Conservation (phyloP, 257 asterid genomes). For the Paraleonurus japonicus region DNA sequence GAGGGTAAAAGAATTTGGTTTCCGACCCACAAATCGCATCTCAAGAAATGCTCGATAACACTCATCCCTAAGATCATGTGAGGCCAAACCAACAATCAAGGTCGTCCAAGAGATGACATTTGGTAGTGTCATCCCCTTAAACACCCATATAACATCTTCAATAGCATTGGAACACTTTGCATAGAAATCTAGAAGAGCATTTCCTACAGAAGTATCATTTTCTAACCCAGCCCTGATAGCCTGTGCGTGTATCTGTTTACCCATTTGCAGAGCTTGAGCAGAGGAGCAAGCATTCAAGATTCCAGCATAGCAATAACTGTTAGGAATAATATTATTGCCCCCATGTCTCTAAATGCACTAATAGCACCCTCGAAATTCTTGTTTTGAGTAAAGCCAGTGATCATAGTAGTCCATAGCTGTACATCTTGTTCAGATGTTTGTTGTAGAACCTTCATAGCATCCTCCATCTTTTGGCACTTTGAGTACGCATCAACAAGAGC, state of each 20-base stretch:
- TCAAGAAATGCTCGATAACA: conserved; percentile 32
- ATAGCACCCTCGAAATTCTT: conserved; percentile 14
- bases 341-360: conserved; percentile 27
- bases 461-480: conserved; percentile 32
- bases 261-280: conserved; percentile 14
- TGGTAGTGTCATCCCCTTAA: conserved; percentile 20
- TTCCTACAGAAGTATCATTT: conserved; percentile 30
- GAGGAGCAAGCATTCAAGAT: conserved; percentile 30
- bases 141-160: conserved; percentile 25
- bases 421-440: conserved; percentile 36
- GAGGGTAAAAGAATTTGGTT: conserved; percentile 38
- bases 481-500: conserved; percentile 35
- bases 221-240: conserved; percentile 27
- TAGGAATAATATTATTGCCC: conserved; percentile 18
- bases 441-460: conserved; percentile 27
- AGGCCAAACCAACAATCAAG: conserved; percentile 36
- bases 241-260: conserved; percentile 30
- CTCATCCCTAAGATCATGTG: conserved; percentile 21
- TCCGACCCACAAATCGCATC: conserved; percentile 30
- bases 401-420: conserved; percentile 28
- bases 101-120: conserved; percentile 35
- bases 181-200: conserved; percentile 35
- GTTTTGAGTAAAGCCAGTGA: conserved; percentile 24
- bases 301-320: conserved; percentile 31
- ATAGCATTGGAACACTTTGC: conserved; percentile 20